Evolutionary conservation across 768 basidiomycete genomes (phyloP).

Genomic region (Russula emetica): DNA sequence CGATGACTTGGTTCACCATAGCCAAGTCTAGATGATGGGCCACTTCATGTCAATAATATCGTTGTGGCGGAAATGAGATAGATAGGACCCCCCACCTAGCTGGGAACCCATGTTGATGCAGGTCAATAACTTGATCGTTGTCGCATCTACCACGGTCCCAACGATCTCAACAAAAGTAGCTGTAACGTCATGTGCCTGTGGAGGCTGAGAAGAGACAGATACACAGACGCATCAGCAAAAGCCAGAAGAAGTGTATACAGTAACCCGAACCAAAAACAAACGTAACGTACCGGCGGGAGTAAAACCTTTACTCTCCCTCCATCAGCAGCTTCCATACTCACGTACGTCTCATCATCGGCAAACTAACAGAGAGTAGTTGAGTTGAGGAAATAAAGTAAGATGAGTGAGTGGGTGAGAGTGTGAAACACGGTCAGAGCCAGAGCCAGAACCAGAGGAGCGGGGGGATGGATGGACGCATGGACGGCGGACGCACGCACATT

Average conservation of each 20-base stretch:
- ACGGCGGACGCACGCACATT: too few species aligned
- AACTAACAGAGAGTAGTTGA: conserved; percentile 9
- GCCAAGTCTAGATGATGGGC: conserved; percentile 44
- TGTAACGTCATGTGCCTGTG: conserved; percentile 41
- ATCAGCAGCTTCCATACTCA: conserved; percentile 24
- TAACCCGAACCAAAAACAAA: not conserved
- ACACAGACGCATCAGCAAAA: not conserved
- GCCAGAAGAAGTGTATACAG: too few species aligned
- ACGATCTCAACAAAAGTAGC: conserved; percentile 61
- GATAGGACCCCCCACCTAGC: conserved; percentile 49
- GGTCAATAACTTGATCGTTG: conserved; percentile 52
- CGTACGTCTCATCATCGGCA: conserved; percentile 16
- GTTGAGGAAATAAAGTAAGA: too few species aligned
- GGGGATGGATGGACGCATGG: too few species aligned
- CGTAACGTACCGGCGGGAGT: conserved; percentile 2
- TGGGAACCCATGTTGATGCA: conserved; percentile 54
- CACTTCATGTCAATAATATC: not conserved
- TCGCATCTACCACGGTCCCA: conserved; percentile 52
- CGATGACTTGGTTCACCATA: conserved; percentile 57
- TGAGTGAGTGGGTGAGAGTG: too few species aligned
- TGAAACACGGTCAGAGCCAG: too few species aligned
- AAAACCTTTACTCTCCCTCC: conserved; percentile 22
- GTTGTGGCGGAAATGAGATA: not conserved
- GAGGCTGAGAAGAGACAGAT: not conserved
- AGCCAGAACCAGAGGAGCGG: too few species aligned